Evolutionary conservation across 2,329 filamentous ascomycete species (phyloP).

Genomic region (Trichoderma pleuroti): DNA sequence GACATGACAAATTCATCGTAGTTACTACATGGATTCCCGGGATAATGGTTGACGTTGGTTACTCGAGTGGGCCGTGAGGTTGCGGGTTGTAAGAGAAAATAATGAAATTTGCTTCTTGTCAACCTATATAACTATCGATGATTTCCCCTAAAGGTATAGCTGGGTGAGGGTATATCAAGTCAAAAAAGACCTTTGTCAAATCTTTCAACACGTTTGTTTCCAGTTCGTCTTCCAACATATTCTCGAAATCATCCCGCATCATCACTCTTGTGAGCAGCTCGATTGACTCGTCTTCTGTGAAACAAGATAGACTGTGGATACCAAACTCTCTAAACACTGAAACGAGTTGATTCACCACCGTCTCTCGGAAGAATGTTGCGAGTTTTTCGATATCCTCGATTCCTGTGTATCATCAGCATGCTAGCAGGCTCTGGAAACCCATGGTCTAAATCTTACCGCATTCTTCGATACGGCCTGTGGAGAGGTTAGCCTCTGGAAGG

Average conservation of each 20-base stretch:
- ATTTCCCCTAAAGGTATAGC: neutral
- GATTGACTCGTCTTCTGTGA: too few species aligned
- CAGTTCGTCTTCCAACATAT: too few species aligned
- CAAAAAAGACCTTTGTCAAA: too few species aligned
- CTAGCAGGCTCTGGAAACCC: neutral
- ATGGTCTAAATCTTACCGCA: neutral
- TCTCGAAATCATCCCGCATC: too few species aligned
- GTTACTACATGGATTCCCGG: fast-evolving
- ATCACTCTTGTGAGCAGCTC: too few species aligned
- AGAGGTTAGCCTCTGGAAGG: neutral
- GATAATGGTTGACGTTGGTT: neutral
- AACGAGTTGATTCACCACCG: neutral
- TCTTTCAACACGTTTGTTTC: too few species aligned
- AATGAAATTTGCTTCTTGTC: neutral
- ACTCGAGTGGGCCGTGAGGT: neutral
- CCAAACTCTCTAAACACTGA: too few species aligned
- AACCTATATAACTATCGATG: neutral
- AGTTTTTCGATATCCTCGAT: neutral
- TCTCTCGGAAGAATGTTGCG: neutral
- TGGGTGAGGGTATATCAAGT: too few species aligned
- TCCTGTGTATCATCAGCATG: neutral
- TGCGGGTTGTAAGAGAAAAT: neutral
- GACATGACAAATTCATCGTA: neutral
- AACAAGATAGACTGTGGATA: too few species aligned
- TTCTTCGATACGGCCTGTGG: neutral